These are phyloP conservation scores for Calocybe gangraenosa DNA, from an alignment of 768 basidiomycete genomes.

Conservation along the genomic window DNA sequence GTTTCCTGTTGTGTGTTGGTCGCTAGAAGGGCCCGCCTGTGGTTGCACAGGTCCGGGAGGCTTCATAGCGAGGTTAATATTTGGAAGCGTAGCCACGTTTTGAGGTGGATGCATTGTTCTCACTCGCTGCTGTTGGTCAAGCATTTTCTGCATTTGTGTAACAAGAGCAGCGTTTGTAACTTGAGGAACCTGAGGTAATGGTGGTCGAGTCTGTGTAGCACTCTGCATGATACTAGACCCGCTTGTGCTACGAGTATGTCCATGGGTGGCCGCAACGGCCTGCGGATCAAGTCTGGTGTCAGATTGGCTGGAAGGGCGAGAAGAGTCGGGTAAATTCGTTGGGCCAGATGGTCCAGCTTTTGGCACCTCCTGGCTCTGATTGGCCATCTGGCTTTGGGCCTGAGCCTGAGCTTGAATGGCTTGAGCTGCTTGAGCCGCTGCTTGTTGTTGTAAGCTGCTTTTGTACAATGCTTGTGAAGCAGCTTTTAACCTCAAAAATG, in stretches of 20 bases:
- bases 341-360: background rate
- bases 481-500: constrained; percentile 10
- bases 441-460: background rate
- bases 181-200: constrained; percentile 1
- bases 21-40: constrained; percentile 1
- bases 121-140: constrained; percentile 34
- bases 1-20: background rate
- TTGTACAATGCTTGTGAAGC: background rate
- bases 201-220: constrained; percentile 5
- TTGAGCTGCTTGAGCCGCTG: background rate
- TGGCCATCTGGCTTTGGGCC: background rate
- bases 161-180: constrained; percentile 17
- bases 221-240: constrained; percentile 9
- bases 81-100: constrained; percentile 6
- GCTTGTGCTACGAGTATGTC: constrained; percentile 10
- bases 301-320: constrained; percentile 2
- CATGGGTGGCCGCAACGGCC: constrained; percentile 19
- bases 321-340: background rate
- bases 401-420: constrained; percentile 2
- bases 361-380: background rate
- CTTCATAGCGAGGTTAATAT: constrained; percentile 1
- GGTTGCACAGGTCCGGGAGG: background rate
- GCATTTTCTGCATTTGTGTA: constrained; percentile 45
- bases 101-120: constrained; percentile 8
- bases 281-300: constrained; percentile 20